Evolutionary conservation across 2,329 filamentous ascomycete species (phyloP).

Genomic region (Aspergillus pseudoviridinutans): DNA sequence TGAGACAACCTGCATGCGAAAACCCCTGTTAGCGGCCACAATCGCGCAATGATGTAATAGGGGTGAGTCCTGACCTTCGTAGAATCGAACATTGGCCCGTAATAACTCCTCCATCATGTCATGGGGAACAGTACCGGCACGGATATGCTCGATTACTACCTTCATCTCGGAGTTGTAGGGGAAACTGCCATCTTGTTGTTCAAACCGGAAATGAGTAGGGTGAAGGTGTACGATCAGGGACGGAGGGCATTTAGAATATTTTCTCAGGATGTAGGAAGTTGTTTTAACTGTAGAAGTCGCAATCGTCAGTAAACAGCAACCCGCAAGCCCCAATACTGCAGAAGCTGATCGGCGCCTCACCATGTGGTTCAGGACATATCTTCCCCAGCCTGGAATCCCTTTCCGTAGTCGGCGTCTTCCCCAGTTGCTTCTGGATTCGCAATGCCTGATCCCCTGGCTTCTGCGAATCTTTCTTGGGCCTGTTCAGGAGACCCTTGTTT

Average conservation of each 20-base stretch:
- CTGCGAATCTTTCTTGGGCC: slow-evolving; percentile 56
- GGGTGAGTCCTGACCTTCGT: slow-evolving; percentile 60
- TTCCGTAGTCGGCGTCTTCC: slow-evolving; percentile 25
- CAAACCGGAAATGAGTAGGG: slow-evolving; percentile 82
- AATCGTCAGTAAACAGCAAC: slow-evolving; percentile 14
- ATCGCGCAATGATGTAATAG: neutral
- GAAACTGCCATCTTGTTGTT: slow-evolving; percentile 89
- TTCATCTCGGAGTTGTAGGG: slow-evolving; percentile 90
- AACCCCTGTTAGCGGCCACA: slow-evolving; percentile 1
- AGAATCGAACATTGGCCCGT: slow-evolving; percentile 70
- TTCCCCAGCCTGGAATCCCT: slow-evolving; percentile 35
- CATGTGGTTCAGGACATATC: slow-evolving; percentile 44
- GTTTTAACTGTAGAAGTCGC: slow-evolving; percentile 59
- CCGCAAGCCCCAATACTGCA: slow-evolving; percentile 6
- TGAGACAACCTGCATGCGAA: slow-evolving; percentile 63
- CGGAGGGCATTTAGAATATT: slow-evolving; percentile 67
- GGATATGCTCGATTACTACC: slow-evolving; percentile 72
- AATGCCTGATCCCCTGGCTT: slow-evolving; percentile 31
- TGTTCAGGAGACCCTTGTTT: slow-evolving; percentile 40
- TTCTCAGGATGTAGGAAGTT: slow-evolving; percentile 74
- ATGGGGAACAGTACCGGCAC: slow-evolving; percentile 74
- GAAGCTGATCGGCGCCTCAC: slow-evolving; percentile 25
- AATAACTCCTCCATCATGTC: slow-evolving; percentile 79
- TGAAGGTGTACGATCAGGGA: slow-evolving; percentile 86
- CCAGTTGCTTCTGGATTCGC: slow-evolving; percentile 32